Conservation (phyloP, 2,329 filamentous ascomycete genomes). For the Polychaeton citri region DNA sequence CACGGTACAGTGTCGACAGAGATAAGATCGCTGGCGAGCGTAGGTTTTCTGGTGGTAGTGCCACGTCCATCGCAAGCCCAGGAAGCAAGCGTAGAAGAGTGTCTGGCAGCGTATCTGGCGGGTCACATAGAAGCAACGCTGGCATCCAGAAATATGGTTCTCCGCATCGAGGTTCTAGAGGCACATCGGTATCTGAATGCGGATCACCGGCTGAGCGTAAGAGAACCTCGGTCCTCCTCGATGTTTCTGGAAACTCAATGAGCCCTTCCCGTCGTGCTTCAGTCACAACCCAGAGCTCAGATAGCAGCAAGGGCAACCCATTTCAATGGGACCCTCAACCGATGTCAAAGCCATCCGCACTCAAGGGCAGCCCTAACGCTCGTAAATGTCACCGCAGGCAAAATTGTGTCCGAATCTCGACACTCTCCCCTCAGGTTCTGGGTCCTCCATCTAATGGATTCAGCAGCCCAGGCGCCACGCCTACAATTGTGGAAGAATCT, state of each 20-base stretch:
- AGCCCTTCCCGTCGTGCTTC: conserved; percentile 26
- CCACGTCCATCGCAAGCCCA: no score
- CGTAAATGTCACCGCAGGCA: conserved; percentile 30
- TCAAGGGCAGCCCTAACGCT: conserved; percentile 32
- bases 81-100: neutral
- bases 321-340: conserved; percentile 32
- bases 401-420: conserved; percentile 33
- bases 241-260: conserved; percentile 20
- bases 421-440: conserved; percentile 27
- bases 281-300: conserved; percentile 24
- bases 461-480: conserved; percentile 22
- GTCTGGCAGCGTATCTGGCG: neutral
- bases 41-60: no score
- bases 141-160: conserved; percentile 15
- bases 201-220: conserved; percentile 28
- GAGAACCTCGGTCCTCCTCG: conserved; percentile 13
- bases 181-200: conserved; percentile 18
- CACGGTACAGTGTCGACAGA: no score
- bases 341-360: conserved; percentile 26
- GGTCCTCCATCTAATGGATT: conserved; percentile 23
- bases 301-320: conserved; percentile 32
- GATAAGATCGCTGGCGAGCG: no score
- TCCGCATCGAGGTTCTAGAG: neutral
- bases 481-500: conserved; percentile 26
- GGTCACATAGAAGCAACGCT: conserved; percentile 3